phyloP scores from a whole-genome alignment of 306 rosid species.

The Medicago lupulina region DNA sequence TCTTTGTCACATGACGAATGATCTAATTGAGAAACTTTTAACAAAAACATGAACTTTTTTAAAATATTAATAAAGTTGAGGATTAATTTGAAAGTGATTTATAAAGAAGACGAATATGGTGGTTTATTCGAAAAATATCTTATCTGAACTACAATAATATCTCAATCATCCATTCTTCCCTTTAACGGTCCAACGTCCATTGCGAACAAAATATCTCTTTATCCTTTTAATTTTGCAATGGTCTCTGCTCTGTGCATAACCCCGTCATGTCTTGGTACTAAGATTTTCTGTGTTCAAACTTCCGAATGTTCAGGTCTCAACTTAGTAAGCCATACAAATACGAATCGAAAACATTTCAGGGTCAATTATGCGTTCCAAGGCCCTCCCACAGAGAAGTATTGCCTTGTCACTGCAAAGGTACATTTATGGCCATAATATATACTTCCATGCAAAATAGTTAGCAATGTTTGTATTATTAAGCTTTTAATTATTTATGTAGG shows the following conservation, averaged over 20 bases:
- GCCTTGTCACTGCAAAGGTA: conserved; percentile 58
- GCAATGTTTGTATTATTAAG: background rate
- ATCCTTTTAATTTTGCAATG: conserved; percentile 47
- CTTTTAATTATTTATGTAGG: conserved; percentile 43
- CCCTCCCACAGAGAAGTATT: conserved; percentile 38
- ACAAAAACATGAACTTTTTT: no score
- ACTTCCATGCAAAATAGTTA: background rate
- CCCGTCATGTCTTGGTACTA: conserved; percentile 28
- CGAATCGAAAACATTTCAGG: conserved; percentile 40
- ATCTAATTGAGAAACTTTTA: no score
- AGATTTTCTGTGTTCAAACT: conserved; percentile 1
- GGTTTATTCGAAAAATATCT: no score
- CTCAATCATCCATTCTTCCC: no score
- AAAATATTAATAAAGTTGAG: no score
- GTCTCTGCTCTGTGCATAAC: conserved; percentile 50
- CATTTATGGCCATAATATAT: background rate
- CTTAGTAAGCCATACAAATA: conserved; percentile 17
- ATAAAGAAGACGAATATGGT: no score
- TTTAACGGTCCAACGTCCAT: background rate
- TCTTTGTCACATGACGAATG: no score
- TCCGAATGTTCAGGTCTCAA: conserved; percentile 14
- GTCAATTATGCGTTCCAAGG: conserved; percentile 37
- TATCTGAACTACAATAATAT: no score
- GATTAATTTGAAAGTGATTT: no score
- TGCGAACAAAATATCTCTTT: background rate